Evolutionary conservation across 192 early-diverging fungal genomes (phyloP), one percentile per base, ranked within the genome.

Genomic region (Coemansia sp.): DNA sequence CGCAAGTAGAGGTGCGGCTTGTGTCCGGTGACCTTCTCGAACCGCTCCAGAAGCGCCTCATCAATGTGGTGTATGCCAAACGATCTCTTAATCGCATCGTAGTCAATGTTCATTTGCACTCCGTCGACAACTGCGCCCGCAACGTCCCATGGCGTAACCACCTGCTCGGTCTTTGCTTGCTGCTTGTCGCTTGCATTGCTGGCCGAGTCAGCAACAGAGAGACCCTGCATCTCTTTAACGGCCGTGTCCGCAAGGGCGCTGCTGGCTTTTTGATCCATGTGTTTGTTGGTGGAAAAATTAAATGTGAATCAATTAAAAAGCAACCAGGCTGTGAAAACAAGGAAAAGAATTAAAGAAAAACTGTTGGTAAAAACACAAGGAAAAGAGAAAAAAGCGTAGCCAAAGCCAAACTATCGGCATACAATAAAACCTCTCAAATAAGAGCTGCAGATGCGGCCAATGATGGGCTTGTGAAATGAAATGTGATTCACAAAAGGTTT

Each of bases 71-170:
- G 85, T 3, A 95, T 97, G 41, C 97, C 97, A 68, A 97, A 99
- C 57, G 92, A 82, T 55, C 89, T 84, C 61, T 96, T 87, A 22
- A 99, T 86, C 71, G 88, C 92, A 70, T 94, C 87, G 78, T 99
- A 99, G 90, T 99, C 90, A 73, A 99, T 98, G 41, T 88, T 92
- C 58, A 88, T 85, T 26, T 85, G 78, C 66, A 91, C 89, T 67
- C 97, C 97, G 72, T 96, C 91, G 5, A 91, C 94, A 49, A 92
- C 84, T 26, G 92, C 93, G 67, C 95, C 97, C 76, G 96, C 86
- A 1, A 99, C 97, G 43, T 92, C 87, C 94, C 94, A 99, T 42
- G 97, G 97, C 19, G 90, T 93, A 41, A 99, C 52, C 61, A 73
- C 72, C 61, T 83, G 81, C 16, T 58, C 69, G 8, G 43, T 40